Percentiles rank a stretch among this genome's conserved stretches.
phyloP scores from a whole-genome alignment of 805 yeast genomes.

The Wickerhamiella alocasiicola region DNA sequence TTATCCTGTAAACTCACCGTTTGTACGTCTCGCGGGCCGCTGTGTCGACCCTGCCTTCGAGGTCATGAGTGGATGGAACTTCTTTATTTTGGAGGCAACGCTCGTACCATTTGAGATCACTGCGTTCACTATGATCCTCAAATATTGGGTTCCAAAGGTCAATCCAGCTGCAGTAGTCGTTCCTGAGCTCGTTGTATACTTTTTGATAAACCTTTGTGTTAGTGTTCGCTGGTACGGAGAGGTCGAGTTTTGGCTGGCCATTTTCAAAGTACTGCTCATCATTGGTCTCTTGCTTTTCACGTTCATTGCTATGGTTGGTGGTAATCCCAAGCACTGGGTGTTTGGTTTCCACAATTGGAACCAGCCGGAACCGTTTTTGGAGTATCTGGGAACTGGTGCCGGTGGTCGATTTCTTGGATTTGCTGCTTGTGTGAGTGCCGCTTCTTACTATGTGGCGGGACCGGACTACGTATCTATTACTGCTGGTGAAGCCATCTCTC shows the following conservation, averaged over 20 bases:
- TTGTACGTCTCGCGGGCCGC: constrained; percentile 59
- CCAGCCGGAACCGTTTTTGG: constrained; percentile 49
- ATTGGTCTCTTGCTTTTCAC: constrained; percentile 66
- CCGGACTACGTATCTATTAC: constrained; percentile 79
- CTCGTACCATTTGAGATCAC: constrained; percentile 76
- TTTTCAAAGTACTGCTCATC: constrained; percentile 62
- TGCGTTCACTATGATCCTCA: constrained; percentile 67
- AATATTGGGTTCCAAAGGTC: constrained; percentile 69
- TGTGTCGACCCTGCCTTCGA: constrained; percentile 68
- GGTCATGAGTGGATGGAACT: constrained; percentile 68
- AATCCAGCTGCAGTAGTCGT: constrained; percentile 58
- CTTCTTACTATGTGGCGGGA: constrained; percentile 71
- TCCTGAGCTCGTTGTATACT: constrained; percentile 51
- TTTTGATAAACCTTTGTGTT: constrained; percentile 46
- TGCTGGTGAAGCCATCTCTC: constrained; percentile 68
- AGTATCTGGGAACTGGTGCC: constrained; percentile 34
- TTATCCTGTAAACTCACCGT: constrained; percentile 66
- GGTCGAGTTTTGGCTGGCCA: constrained; percentile 64
- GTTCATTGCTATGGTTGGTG: constrained; percentile 75
- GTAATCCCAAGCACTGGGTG: constrained; percentile 59
- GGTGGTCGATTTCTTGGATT: constrained; percentile 64
- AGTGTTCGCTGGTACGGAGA: constrained; percentile 74
- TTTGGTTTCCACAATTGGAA: constrained; percentile 49
- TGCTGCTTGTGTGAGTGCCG: constrained; percentile 52
- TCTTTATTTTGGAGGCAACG: constrained; percentile 62